Evolutionary conservation across 805 yeast genomes (phyloP).

Genomic region (Danielozyma ontarioensis): DNA sequence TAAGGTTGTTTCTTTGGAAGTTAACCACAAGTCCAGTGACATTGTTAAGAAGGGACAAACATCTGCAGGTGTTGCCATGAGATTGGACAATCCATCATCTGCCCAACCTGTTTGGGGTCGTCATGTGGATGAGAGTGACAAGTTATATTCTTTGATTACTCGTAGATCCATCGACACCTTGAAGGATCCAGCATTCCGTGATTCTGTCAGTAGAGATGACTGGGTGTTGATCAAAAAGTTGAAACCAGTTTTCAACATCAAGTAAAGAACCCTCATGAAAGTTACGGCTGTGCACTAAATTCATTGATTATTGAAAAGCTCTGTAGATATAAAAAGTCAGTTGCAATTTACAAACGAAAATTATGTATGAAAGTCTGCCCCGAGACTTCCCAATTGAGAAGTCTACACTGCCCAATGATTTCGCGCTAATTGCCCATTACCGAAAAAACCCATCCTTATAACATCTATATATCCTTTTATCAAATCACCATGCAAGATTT

Average conservation of each 20-base stretch:
- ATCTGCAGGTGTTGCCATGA: constrained; percentile 97
- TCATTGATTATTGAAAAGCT: background rate
- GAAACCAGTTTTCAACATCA: constrained; percentile 83
- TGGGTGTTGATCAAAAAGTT: constrained; percentile 89
- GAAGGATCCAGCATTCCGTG: constrained; percentile 97
- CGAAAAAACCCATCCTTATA: background rate
- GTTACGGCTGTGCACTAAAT: background rate
- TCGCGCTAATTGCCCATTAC: constrained; percentile 1
- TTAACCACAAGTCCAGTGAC: constrained; percentile 81
- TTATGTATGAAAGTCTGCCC: no score
- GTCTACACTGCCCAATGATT: constrained; percentile 12
- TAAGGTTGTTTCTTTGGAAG: constrained; percentile 88
- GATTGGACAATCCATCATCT: constrained; percentile 87
- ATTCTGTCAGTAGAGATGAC: constrained; percentile 88
- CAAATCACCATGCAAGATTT: constrained; percentile 83
- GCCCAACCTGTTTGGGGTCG: constrained; percentile 99
- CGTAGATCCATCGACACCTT: constrained; percentile 93
- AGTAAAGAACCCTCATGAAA: no score
- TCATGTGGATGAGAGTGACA: constrained; percentile 92
- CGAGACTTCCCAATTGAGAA: constrained; percentile 1
- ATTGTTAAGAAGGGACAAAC: constrained; percentile 91
- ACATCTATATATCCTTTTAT: no score
- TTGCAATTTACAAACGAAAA: no score
- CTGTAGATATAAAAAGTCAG: no score
- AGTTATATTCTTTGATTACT: constrained; percentile 81